These are phyloP conservation scores for Geotrichum europaeum DNA, from an alignment of 1,139 yeast species.

Conservation along the genomic window DNA sequence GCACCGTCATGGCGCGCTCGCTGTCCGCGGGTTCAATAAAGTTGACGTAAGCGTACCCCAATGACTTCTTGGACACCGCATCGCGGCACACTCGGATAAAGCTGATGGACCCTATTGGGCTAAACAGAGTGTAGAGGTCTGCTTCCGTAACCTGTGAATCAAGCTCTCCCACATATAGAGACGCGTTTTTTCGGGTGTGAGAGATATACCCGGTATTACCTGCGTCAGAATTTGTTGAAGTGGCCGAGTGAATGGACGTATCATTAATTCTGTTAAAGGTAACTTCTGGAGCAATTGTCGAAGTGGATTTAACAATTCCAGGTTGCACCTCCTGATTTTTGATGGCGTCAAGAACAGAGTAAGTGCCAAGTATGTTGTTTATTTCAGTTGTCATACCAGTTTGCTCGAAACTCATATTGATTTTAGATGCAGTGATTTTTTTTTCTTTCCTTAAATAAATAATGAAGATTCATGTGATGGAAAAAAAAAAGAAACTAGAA, in stretches of 20 bases:
- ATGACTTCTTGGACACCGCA: constrained; percentile 91
- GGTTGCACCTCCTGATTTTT: neutral
- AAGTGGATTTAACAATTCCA: neutral
- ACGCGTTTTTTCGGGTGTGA: constrained; percentile 52
- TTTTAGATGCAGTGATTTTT: neutral
- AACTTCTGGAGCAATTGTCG: neutral
- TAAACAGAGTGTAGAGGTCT: constrained; percentile 84
- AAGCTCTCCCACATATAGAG: constrained; percentile 95
- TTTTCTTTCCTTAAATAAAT: too few relatives aligned
- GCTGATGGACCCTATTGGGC: constrained; percentile 91
- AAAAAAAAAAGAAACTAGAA: neutral
- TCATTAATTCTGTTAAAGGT: neutral
- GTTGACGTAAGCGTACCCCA: constrained; percentile 98
- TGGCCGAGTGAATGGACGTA: constrained; percentile 17
- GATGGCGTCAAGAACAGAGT: neutral
- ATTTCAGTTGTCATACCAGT: neutral
- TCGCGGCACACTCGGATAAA: constrained; percentile 98
- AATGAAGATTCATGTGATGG: neutral
- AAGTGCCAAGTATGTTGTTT: neutral
- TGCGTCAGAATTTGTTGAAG: constrained; percentile 28
- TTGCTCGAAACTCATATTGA: neutral
- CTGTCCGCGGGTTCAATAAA: constrained; percentile 86
- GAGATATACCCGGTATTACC: constrained; percentile 32
- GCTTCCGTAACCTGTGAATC: constrained; percentile 93
- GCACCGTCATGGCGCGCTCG: constrained; percentile 87